Evolutionary conservation across 192 early-diverging fungal genomes (phyloP).

Genomic region (Backusella tuberculispora): DNA sequence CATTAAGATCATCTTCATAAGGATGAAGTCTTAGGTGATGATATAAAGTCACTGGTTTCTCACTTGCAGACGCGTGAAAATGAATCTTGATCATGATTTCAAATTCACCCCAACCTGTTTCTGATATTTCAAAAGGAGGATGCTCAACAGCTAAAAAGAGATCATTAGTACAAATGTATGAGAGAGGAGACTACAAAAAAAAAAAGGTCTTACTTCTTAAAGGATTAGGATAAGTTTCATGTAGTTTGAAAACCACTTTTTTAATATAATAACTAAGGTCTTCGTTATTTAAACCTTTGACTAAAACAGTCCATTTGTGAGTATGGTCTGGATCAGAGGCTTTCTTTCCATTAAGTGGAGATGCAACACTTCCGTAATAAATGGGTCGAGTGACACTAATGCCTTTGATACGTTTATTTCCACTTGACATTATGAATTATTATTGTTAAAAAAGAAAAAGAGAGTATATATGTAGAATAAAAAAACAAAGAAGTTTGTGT

Average conservation of each 20-base stretch:
- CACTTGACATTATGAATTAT: background rate
- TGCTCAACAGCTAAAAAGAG: conserved; percentile 64
- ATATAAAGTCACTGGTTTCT: conserved; percentile 80
- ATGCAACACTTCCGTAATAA: conserved; percentile 86
- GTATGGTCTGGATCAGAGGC: conserved; percentile 84
- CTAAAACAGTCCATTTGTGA: conserved; percentile 93
- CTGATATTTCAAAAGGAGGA: conserved; percentile 89
- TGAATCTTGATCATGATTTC: conserved; percentile 93
- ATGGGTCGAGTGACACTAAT: conserved; percentile 75
- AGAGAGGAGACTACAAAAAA: background rate
- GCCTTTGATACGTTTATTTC: conserved; percentile 57
- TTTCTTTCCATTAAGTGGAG: conserved; percentile 66
- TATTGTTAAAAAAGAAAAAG: background rate
- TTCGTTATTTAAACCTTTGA: conserved; percentile 84
- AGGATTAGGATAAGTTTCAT: conserved; percentile 89
- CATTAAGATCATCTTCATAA: conserved; percentile 68
- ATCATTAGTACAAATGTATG: background rate
- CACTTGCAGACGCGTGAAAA: conserved; percentile 76
- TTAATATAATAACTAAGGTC: conserved; percentile 86
- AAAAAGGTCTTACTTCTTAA: conserved; percentile 54
- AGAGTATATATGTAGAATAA: background rate
- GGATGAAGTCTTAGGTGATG: conserved; percentile 94
- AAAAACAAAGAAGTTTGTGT: background rate
- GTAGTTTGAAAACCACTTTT: conserved; percentile 93
- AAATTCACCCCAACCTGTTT: conserved; percentile 99